Conservation (phyloP, 148 eudicot genomes). For the Chenopodium suecicum region DNA sequence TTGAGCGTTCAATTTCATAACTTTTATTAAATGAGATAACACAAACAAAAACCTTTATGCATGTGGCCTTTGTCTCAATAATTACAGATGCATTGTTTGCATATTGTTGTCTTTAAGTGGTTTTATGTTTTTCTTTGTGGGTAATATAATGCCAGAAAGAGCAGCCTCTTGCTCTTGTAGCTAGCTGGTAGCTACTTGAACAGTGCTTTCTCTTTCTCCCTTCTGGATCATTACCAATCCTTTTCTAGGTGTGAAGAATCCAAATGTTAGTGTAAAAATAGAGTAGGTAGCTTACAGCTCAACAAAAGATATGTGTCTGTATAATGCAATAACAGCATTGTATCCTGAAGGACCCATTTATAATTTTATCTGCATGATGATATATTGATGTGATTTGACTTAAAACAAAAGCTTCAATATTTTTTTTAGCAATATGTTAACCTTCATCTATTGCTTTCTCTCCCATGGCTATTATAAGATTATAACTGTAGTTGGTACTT, state of each 20-base stretch:
- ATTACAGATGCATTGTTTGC: neutral
- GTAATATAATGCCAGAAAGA: neutral
- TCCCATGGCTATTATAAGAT: too few species aligned
- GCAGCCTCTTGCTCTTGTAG: neutral
- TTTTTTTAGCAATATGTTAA: neutral
- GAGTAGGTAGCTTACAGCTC: neutral
- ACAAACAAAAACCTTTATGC: neutral
- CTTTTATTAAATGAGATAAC: neutral
- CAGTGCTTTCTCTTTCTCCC: neutral
- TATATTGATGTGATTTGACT: slow-evolving; percentile 20
- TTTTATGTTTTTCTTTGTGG: neutral
- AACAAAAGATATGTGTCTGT: neutral
- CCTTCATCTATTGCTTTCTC: neutral
- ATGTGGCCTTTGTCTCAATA: neutral
- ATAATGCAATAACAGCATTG: slow-evolving; percentile 12
- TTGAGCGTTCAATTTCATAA: slow-evolving; percentile 1
- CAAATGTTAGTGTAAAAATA: slow-evolving; percentile 4
- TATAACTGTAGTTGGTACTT: neutral
- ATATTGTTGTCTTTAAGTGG: neutral
- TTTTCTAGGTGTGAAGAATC: slow-evolving; percentile 8
- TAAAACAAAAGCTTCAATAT: neutral
- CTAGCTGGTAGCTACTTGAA: slow-evolving; percentile 1
- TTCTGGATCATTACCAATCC: neutral
- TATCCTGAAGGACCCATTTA: slow-evolving; percentile 15
- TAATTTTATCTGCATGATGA: slow-evolving; percentile 6